Conservation (phyloP, 1,284 basidiomycete genomes). For the Ustilago nuda region DNA sequence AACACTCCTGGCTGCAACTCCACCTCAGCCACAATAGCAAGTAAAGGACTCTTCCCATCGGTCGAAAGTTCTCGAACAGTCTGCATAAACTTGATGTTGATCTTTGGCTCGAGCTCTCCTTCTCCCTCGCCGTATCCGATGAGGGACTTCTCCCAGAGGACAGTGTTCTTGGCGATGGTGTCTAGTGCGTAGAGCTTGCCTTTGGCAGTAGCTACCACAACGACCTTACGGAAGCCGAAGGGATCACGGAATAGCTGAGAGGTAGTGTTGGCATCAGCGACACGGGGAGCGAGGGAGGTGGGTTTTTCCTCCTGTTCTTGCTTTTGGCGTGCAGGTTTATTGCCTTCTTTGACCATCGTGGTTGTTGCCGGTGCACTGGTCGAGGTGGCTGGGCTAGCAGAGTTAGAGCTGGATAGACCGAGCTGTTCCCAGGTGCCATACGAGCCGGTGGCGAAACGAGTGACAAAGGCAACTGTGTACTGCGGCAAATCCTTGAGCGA, state of each 20-base stretch:
- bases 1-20: slow-evolving; percentile 35
- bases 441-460: slow-evolving; percentile 80
- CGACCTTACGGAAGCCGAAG: slow-evolving; percentile 88
- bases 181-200: slow-evolving; percentile 88
- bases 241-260: slow-evolving; percentile 73
- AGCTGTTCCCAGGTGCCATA: slow-evolving; percentile 72
- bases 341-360: slow-evolving; percentile 48
- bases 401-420: slow-evolving; percentile 63
- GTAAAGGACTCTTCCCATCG: slow-evolving; percentile 51
- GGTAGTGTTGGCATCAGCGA: slow-evolving; percentile 43
- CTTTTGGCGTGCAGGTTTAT: slow-evolving; percentile 35
- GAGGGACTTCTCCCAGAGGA: slow-evolving; percentile 66
- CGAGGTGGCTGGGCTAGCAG: slow-evolving; percentile 9
- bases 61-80: slow-evolving; percentile 57
- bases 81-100: slow-evolving; percentile 58
- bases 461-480: slow-evolving; percentile 77
- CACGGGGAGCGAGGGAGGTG: slow-evolving; percentile 48
- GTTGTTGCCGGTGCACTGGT: slow-evolving; percentile 21
- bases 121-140: slow-evolving; percentile 65
- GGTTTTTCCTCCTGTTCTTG: slow-evolving; percentile 37
- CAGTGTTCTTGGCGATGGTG: slow-evolving; percentile 73
- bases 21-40: slow-evolving; percentile 63
- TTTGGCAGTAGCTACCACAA: slow-evolving; percentile 78
- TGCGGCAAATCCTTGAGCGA: slow-evolving; percentile 76
- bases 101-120: slow-evolving; percentile 52